phyloP scores from a whole-genome alignment of 345 rosid genomes.

The Tarenaya hassleriana region DNA sequence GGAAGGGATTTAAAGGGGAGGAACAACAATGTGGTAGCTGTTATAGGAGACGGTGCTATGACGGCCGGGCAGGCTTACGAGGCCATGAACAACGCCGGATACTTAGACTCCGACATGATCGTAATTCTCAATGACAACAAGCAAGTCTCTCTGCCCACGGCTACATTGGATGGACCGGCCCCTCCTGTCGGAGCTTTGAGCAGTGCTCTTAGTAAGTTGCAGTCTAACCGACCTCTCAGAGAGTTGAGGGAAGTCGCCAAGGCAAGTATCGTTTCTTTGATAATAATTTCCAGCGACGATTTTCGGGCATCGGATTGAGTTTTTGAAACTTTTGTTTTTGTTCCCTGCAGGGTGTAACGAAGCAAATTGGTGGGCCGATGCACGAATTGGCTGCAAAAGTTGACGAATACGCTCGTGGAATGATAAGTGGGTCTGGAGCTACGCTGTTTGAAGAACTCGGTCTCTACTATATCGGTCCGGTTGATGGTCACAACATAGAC shows the following conservation, averaged over 20 bases:
- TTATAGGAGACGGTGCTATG: slow-evolving; percentile 98
- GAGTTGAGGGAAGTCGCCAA: slow-evolving; percentile 97
- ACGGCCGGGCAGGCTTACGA: slow-evolving; percentile 99
- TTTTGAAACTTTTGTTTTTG: slow-evolving; percentile 1
- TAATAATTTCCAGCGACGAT: slow-evolving; percentile 52
- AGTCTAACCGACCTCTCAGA: slow-evolving; percentile 87
- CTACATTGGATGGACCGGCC: slow-evolving; percentile 82
- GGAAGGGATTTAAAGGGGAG: slow-evolving; percentile 89
- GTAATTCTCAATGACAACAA: slow-evolving; percentile 97
- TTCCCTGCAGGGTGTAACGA: slow-evolving; percentile 69
- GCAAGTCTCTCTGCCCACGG: slow-evolving; percentile 95
- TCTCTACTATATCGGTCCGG: slow-evolving; percentile 93
- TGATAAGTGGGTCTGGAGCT: slow-evolving; percentile 96
- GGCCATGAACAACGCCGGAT: slow-evolving; percentile 98
- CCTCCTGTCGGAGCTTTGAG: slow-evolving; percentile 98
- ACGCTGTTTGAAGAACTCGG: slow-evolving; percentile 96
- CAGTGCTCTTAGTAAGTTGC: slow-evolving; percentile 91
- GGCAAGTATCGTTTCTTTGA: too few relatives aligned
- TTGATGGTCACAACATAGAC: slow-evolving; percentile 90
- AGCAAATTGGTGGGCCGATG: slow-evolving; percentile 88
- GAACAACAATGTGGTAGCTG: slow-evolving; percentile 64
- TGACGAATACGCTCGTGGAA: slow-evolving; percentile 95
- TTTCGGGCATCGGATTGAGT: not conserved
- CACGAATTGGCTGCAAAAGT: slow-evolving; percentile 94
- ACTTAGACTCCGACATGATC: slow-evolving; percentile 92